These are phyloP conservation scores for Bruguiera hainesii DNA, from an alignment of 441 rosid genomes.

Conservation along the genomic window DNA sequence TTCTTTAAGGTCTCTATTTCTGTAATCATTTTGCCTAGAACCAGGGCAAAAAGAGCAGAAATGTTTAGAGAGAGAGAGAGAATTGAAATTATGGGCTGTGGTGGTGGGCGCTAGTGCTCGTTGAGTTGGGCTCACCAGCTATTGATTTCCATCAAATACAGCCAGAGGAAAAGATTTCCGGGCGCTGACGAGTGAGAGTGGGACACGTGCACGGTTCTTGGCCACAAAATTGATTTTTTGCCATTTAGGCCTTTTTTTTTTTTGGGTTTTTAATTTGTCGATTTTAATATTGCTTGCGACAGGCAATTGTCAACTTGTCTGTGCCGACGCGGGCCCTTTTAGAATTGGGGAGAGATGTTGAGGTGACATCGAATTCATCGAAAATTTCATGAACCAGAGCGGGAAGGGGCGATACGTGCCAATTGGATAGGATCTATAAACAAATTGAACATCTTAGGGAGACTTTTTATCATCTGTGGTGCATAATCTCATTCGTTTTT, in stretches of 20 bases:
- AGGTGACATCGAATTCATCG: not conserved
- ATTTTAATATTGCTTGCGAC: constrained; percentile 18
- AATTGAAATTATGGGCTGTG: not conserved
- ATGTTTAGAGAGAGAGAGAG: not conserved
- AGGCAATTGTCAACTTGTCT: constrained; percentile 30
- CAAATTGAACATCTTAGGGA: no score
- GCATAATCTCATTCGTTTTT: no score
- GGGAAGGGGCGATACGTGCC: no score
- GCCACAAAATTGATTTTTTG: constrained; percentile 28
- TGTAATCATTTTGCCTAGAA: constrained; percentile 33
- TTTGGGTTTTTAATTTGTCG: not conserved
- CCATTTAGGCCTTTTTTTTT: not conserved
- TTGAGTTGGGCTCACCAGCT: constrained; percentile 1
- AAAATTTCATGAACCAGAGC: no score
- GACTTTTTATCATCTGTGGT: no score
- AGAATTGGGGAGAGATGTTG: not conserved
- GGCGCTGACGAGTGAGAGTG: constrained; percentile 17
- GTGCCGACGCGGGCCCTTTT: constrained; percentile 45
- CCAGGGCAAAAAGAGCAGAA: not conserved
- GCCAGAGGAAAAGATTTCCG: constrained; percentile 18
- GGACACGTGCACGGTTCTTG: constrained; percentile 29
- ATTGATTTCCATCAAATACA: constrained; percentile 24
- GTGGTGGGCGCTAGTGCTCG: not conserved
- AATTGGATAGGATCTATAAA: no score
- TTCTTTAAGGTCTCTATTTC: constrained; percentile 35